phyloP scores from a whole-genome alignment of 768 basidiomycete genomes.

The Phaeotremella fagi region DNA sequence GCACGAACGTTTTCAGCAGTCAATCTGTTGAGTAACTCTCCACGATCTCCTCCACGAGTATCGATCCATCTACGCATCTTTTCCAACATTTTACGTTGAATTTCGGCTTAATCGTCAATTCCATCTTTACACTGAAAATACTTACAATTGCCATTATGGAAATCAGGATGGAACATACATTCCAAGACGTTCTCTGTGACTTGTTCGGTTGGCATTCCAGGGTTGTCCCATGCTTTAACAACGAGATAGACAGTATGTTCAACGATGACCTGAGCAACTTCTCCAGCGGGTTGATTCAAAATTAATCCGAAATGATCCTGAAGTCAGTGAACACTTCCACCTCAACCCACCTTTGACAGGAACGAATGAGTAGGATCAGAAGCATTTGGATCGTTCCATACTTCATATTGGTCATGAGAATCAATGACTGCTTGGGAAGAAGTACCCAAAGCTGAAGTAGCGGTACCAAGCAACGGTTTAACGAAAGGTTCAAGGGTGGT shows the following conservation, averaged over 20 bases:
- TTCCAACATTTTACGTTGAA: constrained; percentile 43
- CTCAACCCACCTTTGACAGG: constrained; percentile 60
- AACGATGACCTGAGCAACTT: constrained; percentile 65
- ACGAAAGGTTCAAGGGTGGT: constrained; percentile 79
- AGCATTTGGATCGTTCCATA: constrained; percentile 78
- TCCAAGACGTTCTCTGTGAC: constrained; percentile 43
- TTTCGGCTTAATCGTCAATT: constrained; percentile 19
- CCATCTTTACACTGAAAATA: not conserved
- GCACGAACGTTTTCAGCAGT: constrained; percentile 35
- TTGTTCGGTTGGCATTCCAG: constrained; percentile 32
- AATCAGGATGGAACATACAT: constrained; percentile 47
- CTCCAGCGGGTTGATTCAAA: constrained; percentile 69
- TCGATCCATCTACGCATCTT: constrained; percentile 37
- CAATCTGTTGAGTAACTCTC: constrained; percentile 40
- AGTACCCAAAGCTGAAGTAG: constrained; percentile 59
- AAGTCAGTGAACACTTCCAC: not conserved
- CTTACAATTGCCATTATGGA: constrained; percentile 35
- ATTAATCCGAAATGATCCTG: constrained; percentile 70
- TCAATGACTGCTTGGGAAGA: constrained; percentile 75
- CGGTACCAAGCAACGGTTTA: constrained; percentile 69
- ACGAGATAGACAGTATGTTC: constrained; percentile 64
- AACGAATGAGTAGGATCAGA: constrained; percentile 61
- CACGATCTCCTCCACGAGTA: constrained; percentile 22
- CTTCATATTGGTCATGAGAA: constrained; percentile 75
- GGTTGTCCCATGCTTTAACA: constrained; percentile 76